Base-by-base conservation (phyloP, 2,329 filamentous ascomycete species). In the Microcyclospora pomicola region DNA sequence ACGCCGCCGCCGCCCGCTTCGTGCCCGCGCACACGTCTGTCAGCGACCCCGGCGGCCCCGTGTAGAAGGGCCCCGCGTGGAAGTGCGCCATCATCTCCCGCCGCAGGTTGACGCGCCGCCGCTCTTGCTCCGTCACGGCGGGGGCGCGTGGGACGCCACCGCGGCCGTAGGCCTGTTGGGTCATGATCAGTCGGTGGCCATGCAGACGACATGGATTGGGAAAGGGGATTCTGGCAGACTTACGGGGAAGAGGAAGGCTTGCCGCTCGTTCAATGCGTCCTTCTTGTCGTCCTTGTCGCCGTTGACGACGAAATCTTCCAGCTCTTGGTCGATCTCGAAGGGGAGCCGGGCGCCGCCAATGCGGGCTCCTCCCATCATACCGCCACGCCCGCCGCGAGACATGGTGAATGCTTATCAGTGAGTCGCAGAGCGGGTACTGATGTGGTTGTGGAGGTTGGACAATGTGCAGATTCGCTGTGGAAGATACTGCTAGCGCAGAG, bases 1-100 rank as follows among this genome's bases (percentile, higher is more conserved):
- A 75, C 41, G 72, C 67, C 1, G 59, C 52, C 31, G 65, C 69
- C 0, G 65, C 65, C 47, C 72, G 72, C 2, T 55, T 62, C 42
- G 69, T 60, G 7, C 55, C 60, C 2, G 60, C 55, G 43, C 56
- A 56, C 39, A 54, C 52, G 11, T 68, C 69, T 44, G 74, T 71
- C 49, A 63, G 66, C 0, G 60, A 35, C 27, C 42, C 42, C 12
- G 34, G 37, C 6, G 40, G 40, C 4, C 42, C 42, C 40, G 37
- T 39, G 36, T 42, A 46, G 24, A 34, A 30, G 10, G 38, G 40
- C 19, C 41, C 31, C 6, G 41, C 40, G 31, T 45, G 41, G 29
- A 33, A 37, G 14, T 33, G 15, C 30, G 41, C 41, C 12, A 37
- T 39, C 27, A 42, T 15, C 13, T 37, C 33, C 27, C 41, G 41